Evolutionary conservation across 352 stramenopile species (phyloP).

Genomic region (Globisporangium carolinianum): DNA sequence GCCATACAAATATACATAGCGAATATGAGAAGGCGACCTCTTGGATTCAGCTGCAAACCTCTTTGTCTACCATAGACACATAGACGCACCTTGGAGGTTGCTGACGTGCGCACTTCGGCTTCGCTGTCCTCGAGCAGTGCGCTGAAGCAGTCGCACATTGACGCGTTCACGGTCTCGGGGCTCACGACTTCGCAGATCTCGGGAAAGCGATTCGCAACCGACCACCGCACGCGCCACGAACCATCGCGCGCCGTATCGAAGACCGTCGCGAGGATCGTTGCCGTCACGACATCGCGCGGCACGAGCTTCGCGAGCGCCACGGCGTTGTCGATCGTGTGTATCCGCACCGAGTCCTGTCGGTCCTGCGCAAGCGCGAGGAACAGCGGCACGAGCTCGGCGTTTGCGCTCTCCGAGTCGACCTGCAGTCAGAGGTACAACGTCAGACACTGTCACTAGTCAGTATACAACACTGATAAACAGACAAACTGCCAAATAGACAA

Average conservation of each 20-base stretch:
- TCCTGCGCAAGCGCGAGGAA: conserved; percentile 84
- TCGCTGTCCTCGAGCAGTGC: conserved; percentile 96
- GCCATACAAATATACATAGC: not conserved
- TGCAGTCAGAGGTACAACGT: conserved; percentile 6
- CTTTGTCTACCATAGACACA: not conserved
- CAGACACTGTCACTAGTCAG: not conserved
- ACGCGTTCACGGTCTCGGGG: conserved; percentile 56
- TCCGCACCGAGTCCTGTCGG: conserved; percentile 95
- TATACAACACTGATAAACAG: not conserved
- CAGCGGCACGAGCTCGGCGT: conserved; percentile 73
- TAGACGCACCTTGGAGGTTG: conserved; percentile 86
- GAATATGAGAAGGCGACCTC: no score
- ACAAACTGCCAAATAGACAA: not conserved
- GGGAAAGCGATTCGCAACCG: conserved; percentile 94
- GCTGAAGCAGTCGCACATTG: conserved; percentile 86
- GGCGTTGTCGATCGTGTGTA: conserved; percentile 97
- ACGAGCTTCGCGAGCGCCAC: conserved; percentile 90
- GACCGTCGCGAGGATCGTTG: conserved; percentile 87
- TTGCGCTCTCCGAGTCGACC: conserved; percentile 59
- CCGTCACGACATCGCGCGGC: conserved; percentile 51
- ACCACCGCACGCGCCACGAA: conserved; percentile 98
- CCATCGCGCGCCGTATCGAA: conserved; percentile 91
- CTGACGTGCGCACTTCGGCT: conserved; percentile 93
- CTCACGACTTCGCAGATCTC: conserved; percentile 89
- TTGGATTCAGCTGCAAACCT: no score